A percentile compares a stretch with the other conserved stretches of the same genome.
Conservation (phyloP, 2,329 filamentous ascomycete genomes). For the Alternaria panax region DNA sequence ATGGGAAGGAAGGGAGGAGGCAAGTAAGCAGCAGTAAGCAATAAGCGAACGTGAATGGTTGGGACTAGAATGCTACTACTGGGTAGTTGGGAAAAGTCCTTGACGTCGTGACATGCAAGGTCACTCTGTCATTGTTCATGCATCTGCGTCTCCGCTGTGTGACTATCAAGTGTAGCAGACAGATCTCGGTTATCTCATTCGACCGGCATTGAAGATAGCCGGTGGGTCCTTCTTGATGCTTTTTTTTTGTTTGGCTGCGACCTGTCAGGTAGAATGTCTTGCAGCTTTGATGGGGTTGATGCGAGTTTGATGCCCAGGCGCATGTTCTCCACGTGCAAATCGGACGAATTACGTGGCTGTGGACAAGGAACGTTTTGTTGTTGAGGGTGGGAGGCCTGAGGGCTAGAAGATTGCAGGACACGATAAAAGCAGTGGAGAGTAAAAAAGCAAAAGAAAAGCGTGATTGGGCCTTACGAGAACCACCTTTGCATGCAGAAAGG, state of each 20-base stretch:
- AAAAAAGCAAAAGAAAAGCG: constrained; percentile 24
- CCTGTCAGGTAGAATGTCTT: neutral
- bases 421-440: neutral
- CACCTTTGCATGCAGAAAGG: constrained; percentile 18
- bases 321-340: neutral
- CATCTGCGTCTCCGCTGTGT: constrained; percentile 1
- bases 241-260: neutral
- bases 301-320: neutral
- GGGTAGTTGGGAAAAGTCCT: constrained; percentile 22
- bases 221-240: neutral
- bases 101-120: constrained; percentile 6
- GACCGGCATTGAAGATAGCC: constrained; percentile 4
- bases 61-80: constrained; percentile 15
- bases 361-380: constrained; percentile 5
- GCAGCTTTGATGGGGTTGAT: constrained; percentile 3
- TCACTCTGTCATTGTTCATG: neutral
- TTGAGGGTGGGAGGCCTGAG: constrained; percentile 3
- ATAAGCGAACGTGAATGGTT: constrained; percentile 13
- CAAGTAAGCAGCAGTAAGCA: constrained; percentile 40
- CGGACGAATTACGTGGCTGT: neutral
- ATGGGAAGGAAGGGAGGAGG: too few relatives aligned
- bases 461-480: constrained; percentile 5
- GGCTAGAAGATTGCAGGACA: constrained; percentile 12
- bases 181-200: constrained; percentile 6
- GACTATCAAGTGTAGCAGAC: neutral